Evolutionary conservation across 2,329 filamentous ascomycete genomes (phyloP).

Genomic region (Colletotrichum tropicale): DNA sequence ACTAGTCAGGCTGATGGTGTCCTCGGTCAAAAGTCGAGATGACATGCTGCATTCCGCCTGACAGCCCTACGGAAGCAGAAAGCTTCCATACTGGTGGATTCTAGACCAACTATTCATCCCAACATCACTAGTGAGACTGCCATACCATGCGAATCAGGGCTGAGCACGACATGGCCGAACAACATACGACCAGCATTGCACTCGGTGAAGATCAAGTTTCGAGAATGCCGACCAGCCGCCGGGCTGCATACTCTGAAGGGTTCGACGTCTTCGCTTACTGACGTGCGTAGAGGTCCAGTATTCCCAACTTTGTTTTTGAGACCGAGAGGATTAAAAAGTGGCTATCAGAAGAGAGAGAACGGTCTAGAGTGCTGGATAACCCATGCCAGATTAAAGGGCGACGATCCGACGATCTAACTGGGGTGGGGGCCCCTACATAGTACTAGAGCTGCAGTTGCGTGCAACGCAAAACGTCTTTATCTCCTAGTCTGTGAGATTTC

Average conservation of each 20-base stretch:
- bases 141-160: neutral
- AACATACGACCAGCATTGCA: slow-evolving; percentile 2
- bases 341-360: neutral
- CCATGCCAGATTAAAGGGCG: neutral
- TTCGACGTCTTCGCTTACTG: neutral
- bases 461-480: neutral
- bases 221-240: neutral
- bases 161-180: neutral
- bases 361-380: neutral
- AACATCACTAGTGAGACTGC: neutral
- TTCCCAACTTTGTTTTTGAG: neutral
- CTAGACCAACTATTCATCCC: neutral
- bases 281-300: neutral
- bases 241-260: neutral
- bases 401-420: neutral
- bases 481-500: neutral
- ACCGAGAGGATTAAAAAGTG: neutral
- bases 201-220: neutral
- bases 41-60: neutral
- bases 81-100: neutral
- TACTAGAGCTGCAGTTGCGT: neutral
- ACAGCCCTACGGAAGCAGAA: neutral
- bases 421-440: neutral
- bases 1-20: neutral
- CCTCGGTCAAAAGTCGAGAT: neutral